These are phyloP conservation scores for Fusarium haematococcum DNA, from an alignment of 2,329 filamentous ascomycete genomes.

Conservation along the genomic window DNA sequence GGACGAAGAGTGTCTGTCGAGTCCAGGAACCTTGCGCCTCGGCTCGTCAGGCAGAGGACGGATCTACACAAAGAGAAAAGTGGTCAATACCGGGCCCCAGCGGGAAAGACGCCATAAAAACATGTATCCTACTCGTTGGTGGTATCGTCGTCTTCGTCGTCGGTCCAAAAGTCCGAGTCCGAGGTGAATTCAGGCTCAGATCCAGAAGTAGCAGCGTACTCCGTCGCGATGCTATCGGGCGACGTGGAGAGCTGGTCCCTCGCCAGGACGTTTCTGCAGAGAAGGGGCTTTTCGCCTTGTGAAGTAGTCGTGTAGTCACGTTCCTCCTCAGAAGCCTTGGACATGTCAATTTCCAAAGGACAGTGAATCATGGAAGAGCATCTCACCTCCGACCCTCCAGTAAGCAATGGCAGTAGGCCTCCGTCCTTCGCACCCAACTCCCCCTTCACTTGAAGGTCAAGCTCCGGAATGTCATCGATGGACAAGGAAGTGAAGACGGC, in stretches of 20 bases:
- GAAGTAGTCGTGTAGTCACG: not conserved
- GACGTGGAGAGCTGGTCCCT: conserved; percentile 6
- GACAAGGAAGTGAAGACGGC: not conserved
- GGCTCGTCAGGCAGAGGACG: conserved; percentile 24
- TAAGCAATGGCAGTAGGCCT: not conserved
- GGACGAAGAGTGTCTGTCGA: conserved; percentile 14
- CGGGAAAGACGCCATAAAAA: not conserved
- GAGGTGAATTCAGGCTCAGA: conserved; percentile 36
- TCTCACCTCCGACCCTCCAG: conserved; percentile 13
- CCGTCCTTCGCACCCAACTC: not conserved
- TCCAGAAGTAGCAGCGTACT: conserved; percentile 34
- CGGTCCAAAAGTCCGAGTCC: conserved; percentile 34
- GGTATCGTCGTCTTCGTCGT: conserved; percentile 38
- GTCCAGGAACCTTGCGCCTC: conserved; percentile 12
- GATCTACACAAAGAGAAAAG: conserved; percentile 16
- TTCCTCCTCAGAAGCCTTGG: not conserved
- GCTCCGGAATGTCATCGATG: conserved; percentile 6
- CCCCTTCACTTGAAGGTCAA: not conserved
- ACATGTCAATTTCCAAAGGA: not conserved
- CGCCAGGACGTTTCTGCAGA: conserved; percentile 4
- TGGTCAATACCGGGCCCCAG: not conserved
- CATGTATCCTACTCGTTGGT: conserved; percentile 34
- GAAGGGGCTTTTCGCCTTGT: conserved; percentile 5
- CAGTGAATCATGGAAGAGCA: not conserved
- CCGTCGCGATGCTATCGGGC: conserved; percentile 8